Conservation (phyloP, 305 asterid genomes). For the Fraxinus albicans region DNA sequence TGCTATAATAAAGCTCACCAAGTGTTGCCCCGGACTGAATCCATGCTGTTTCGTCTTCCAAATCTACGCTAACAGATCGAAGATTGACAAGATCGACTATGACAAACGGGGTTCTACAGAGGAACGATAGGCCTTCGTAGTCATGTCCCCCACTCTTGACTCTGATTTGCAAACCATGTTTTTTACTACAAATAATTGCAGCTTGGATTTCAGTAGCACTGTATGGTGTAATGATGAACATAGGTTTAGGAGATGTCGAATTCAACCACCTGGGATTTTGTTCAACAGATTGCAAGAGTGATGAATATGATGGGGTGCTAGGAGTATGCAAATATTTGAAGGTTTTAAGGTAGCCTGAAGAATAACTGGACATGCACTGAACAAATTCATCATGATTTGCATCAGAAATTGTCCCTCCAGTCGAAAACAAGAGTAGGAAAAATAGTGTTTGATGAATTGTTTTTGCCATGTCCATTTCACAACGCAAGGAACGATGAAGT, state of each 20-base stretch:
- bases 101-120: slow-evolving; percentile 25
- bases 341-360: slow-evolving; percentile 17
- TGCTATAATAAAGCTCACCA: slow-evolving; percentile 37
- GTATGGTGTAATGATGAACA: slow-evolving; percentile 33
- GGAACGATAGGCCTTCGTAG: slow-evolving; percentile 41
- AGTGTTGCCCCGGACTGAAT: slow-evolving; percentile 45
- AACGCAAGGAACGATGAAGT: not conserved
- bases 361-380: slow-evolving; percentile 33
- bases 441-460: slow-evolving; percentile 4
- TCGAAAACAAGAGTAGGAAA: slow-evolving; percentile 15
- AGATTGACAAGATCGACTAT: slow-evolving; percentile 38
- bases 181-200: slow-evolving; percentile 29
- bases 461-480: not conserved
- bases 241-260: slow-evolving; percentile 28
- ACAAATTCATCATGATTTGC: slow-evolving; percentile 28
- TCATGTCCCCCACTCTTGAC: slow-evolving; percentile 44
- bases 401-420: slow-evolving; percentile 10
- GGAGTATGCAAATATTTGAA: slow-evolving; percentile 30
- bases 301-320: slow-evolving; percentile 29
- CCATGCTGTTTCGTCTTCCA: slow-evolving; percentile 38
- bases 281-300: slow-evolving; percentile 36
- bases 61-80: slow-evolving; percentile 28
- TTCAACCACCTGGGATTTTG: slow-evolving; percentile 47
- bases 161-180: slow-evolving; percentile 27
- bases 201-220: slow-evolving; percentile 25